phyloP scores from a whole-genome alignment of 768 basidiomycete species.

The Auricularia sp. region DNA sequence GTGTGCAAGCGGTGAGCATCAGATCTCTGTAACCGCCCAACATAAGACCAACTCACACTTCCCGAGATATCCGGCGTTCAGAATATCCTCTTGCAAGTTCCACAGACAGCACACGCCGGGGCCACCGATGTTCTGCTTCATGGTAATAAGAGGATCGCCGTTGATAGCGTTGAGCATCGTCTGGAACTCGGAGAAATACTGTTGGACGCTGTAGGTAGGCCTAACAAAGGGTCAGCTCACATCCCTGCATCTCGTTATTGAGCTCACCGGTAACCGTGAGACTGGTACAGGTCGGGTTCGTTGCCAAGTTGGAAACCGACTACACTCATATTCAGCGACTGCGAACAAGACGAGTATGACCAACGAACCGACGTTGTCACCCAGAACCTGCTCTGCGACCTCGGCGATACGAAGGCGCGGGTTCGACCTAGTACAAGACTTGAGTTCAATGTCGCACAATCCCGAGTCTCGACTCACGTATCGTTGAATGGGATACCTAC shows the following conservation, averaged over 20 bases:
- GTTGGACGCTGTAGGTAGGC: constrained; percentile 15
- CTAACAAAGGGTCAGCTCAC: too few species aligned
- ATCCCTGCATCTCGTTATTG: not conserved
- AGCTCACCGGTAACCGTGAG: not conserved
- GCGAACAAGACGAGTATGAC: not conserved
- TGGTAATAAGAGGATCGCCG: constrained; percentile 28
- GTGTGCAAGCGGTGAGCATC: not conserved
- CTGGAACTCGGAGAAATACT: constrained; percentile 46
- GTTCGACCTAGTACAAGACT: constrained; percentile 16
- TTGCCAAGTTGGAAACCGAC: constrained; percentile 11
- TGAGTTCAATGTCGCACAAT: too few species aligned
- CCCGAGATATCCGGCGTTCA: constrained; percentile 22
- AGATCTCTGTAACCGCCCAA: not conserved
- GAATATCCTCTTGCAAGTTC: constrained; percentile 18
- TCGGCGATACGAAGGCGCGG: constrained; percentile 27
- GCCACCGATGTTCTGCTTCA: constrained; percentile 44
- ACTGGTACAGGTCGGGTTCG: not conserved
- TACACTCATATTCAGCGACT: not conserved
- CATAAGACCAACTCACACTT: not conserved
- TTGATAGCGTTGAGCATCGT: constrained; percentile 34
- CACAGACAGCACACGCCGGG: constrained; percentile 43
- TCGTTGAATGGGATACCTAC: constrained; percentile 57
- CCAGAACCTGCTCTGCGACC: constrained; percentile 31
- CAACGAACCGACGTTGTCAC: constrained; percentile 10
- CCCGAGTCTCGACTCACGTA: constrained; percentile 18